phyloP scores from a whole-genome alignment of 2,329 filamentous ascomycete species.

The Penicillium sp. region DNA sequence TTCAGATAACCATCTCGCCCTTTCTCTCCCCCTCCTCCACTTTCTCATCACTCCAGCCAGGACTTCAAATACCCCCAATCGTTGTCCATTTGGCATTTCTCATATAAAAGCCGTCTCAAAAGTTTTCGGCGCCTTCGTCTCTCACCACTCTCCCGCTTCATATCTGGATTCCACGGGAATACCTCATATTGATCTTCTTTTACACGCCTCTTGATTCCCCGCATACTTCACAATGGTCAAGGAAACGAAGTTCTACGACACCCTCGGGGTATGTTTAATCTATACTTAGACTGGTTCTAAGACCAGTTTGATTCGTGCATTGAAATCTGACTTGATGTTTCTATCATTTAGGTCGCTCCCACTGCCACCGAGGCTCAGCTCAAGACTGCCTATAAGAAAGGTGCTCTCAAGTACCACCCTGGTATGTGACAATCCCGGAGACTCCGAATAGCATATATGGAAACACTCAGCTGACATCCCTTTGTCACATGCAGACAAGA shows the following conservation, averaged over 20 bases:
- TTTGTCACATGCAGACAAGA: conserved; percentile 69
- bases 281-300: background rate
- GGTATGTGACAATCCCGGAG: conserved; percentile 59
- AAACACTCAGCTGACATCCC: background rate
- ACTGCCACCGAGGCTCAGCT: conserved; percentile 80
- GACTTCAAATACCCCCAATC: conserved; percentile 8
- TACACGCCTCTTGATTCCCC: conserved; percentile 19
- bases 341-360: conserved; percentile 63
- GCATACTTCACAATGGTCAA: conserved; percentile 48
- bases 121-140: conserved; percentile 11
- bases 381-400: conserved; percentile 93
- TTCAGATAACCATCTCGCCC: conserved; percentile 16
- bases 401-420: conserved; percentile 83
- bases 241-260: conserved; percentile 51
- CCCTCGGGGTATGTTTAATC: conserved; percentile 44
- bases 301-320: background rate
- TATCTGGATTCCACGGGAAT: conserved; percentile 5
- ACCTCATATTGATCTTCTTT: conserved; percentile 2
- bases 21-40: conserved; percentile 12
- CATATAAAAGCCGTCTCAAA: conserved; percentile 2
- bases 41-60: conserved; percentile 11
- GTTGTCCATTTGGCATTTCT: conserved; percentile 12
- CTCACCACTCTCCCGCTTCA: conserved; percentile 15
- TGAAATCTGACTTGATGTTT: conserved; percentile 26
- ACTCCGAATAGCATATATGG: conserved; percentile 12